A percentile compares a stretch with the other conserved stretches of the same genome.
phyloP scores from a whole-genome alignment of 192 early-diverging fungal species.

The Phycomyces nitens region DNA sequence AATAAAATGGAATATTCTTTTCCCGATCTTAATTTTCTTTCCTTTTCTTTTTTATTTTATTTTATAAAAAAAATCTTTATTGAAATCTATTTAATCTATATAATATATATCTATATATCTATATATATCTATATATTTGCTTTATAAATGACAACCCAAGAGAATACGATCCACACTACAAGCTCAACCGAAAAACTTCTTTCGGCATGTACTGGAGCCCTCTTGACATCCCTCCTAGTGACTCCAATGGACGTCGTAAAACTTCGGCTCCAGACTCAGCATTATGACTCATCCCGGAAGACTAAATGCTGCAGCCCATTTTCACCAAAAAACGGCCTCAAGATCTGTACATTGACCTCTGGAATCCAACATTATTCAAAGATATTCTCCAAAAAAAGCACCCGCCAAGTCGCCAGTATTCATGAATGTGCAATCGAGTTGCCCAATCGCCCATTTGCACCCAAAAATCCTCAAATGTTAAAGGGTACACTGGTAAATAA shows the following conservation, averaged over 20 bases:
- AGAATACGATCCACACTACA: constrained; percentile 9
- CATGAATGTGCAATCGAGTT: constrained; percentile 19
- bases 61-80: too few relatives aligned
- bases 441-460: background rate
- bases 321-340: background rate
- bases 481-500: constrained; percentile 42
- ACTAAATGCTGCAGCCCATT: background rate
- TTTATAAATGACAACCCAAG: background rate
- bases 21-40: too few relatives aligned
- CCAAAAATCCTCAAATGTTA: constrained; percentile 1
- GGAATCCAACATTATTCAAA: background rate
- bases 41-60: too few relatives aligned
- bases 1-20: too few relatives aligned
- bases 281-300: background rate
- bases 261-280: constrained; percentile 72
- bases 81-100: too few relatives aligned
- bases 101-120: too few relatives aligned
- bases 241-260: constrained; percentile 89
- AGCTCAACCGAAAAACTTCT: constrained; percentile 64
- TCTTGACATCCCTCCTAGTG: constrained; percentile 76
- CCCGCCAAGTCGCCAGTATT: constrained; percentile 10
- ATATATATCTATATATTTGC: too few relatives aligned
- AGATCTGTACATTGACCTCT: constrained; percentile 4
- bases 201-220: constrained; percentile 79
- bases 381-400: background rate